Conservation (phyloP, 176 grass and related monocot genomes). For the Panicum miliaceum region DNA sequence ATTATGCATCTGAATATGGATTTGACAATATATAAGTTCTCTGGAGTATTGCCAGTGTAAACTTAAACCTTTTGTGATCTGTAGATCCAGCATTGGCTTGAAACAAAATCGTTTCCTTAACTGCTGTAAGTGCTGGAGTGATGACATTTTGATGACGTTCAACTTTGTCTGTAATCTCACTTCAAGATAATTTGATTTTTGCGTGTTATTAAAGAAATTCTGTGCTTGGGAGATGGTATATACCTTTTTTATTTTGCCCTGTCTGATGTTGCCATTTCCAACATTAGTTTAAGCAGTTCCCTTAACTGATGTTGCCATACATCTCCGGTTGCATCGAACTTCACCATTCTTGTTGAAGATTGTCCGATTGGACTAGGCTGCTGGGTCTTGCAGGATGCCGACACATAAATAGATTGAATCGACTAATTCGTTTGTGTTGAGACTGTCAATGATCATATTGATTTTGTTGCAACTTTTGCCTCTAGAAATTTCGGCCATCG, state of each 20-base stretch:
- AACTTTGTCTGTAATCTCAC: neutral
- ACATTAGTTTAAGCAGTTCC: neutral
- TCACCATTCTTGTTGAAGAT: neutral
- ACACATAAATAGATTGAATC: neutral
- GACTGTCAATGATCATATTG: neutral
- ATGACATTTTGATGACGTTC: conserved; percentile 17
- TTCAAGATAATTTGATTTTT: neutral
- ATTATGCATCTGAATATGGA: conserved; percentile 43
- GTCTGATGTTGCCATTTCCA: neutral
- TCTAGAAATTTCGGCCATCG: neutral
- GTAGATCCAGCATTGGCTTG: conserved; percentile 1
- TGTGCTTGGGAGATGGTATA: neutral
- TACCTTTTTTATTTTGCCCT: neutral
- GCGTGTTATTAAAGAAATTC: neutral
- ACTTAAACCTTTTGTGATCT: neutral
- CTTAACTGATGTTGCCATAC: neutral
- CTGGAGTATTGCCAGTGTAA: conserved; percentile 33
- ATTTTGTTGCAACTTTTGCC: neutral
- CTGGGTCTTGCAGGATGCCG: no score
- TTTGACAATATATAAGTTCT: conserved; percentile 40
- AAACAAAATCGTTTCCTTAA: conserved; percentile 26
- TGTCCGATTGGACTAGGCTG: no score
- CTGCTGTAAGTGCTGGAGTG: conserved; percentile 17
- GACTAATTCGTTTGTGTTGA: neutral
- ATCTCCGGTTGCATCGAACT: neutral